These are phyloP conservation scores for Collybiopsis luxurians DNA, from an alignment of 768 basidiomycete species.

Conservation along the genomic window DNA sequence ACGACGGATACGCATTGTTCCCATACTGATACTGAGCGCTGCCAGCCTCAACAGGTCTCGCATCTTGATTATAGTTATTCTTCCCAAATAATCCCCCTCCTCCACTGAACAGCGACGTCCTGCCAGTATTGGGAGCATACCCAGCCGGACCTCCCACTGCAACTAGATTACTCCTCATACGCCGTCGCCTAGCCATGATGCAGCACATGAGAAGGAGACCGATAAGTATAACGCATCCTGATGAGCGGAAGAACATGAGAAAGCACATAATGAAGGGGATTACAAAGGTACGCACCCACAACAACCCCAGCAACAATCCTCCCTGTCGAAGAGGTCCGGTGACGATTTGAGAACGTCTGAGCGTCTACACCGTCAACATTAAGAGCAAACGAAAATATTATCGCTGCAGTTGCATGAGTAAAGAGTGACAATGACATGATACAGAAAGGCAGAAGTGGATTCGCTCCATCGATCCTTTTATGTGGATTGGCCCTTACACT, in stretches of 20 bases:
- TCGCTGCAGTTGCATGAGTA: neutral
- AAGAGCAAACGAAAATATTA: neutral
- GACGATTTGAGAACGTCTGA: neutral
- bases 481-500: too few relatives aligned
- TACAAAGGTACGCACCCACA: neutral
- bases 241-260: neutral
- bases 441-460: neutral
- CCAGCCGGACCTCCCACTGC: too few relatives aligned
- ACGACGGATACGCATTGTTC: neutral
- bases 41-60: neutral
- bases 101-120: neutral
- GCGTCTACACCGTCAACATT: neutral
- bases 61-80: neutral
- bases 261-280: neutral
- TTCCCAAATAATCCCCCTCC: neutral
- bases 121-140: too few relatives aligned
- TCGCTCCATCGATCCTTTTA: too few relatives aligned
- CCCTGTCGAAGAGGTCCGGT: neutral
- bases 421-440: neutral
- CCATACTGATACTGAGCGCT: neutral
- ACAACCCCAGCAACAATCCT: slow-evolving; percentile 5
- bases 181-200: neutral
- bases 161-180: neutral
- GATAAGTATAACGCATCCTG: slow-evolving; percentile 3
- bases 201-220: neutral